These are phyloP conservation scores for Zasmidium cellare DNA, from an alignment of 2,329 filamentous ascomycete genomes.

Conservation along the genomic window DNA sequence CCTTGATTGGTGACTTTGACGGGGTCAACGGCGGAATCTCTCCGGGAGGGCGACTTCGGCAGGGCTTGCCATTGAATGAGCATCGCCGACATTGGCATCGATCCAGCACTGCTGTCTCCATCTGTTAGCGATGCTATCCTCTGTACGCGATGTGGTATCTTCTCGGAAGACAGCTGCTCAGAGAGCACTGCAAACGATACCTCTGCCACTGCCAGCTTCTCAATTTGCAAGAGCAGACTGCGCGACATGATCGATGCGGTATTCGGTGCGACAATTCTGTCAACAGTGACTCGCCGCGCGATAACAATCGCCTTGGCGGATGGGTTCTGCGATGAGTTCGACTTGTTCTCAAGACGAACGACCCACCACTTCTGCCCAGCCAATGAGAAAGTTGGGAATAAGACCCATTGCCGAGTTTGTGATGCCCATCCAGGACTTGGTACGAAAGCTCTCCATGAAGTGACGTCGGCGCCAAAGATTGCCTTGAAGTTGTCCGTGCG, in stretches of 20 bases:
- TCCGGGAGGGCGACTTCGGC: neutral
- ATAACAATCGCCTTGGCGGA: conserved; percentile 18
- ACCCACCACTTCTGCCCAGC: conserved; percentile 79
- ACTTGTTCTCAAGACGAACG: conserved; percentile 57
- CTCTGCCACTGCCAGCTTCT: conserved; percentile 40
- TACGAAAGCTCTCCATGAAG: conserved; percentile 68
- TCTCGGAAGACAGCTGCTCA: conserved; percentile 22
- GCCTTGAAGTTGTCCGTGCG: conserved; percentile 57
- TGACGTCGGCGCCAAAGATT: conserved; percentile 63
- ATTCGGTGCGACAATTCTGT: neutral
- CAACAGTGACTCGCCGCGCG: conserved; percentile 16
- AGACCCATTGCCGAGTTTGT: conserved; percentile 59
- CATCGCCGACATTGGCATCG: conserved; percentile 4
- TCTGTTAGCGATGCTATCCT: conserved; percentile 13
- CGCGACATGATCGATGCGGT: conserved; percentile 12
- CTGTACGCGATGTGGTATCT: conserved; percentile 26
- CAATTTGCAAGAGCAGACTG: conserved; percentile 34
- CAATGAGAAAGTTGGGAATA: conserved; percentile 69
- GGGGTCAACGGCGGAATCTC: conserved; percentile 5
- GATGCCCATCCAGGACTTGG: conserved; percentile 66
- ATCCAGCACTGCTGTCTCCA: conserved; percentile 1
- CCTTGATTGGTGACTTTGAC: conserved; percentile 15
- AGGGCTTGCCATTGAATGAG: neutral
- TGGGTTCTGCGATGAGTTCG: conserved; percentile 6
- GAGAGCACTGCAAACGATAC: conserved; percentile 32